Percentiles rank a stretch among this genome's conserved stretches.
phyloP scores from a whole-genome alignment of 495 filamentous ascomycete species.

The Aspergillus homomorphus region DNA sequence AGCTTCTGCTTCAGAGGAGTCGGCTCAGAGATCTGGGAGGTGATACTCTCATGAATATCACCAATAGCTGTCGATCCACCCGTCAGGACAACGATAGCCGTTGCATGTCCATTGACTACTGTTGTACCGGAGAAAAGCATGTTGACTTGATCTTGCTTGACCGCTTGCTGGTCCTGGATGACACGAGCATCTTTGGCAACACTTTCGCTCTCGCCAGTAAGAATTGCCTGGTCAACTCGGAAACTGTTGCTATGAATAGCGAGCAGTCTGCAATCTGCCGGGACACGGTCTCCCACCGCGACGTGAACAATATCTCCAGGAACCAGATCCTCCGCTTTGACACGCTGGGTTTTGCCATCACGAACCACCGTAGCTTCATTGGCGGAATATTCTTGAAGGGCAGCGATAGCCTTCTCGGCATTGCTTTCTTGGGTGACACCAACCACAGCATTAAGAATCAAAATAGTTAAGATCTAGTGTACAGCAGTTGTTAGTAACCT shows the following conservation, averaged over 20 bases:
- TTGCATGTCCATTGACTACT: conserved; percentile 90
- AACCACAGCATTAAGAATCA: conserved; percentile 94
- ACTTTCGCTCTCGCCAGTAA: conserved; percentile 98
- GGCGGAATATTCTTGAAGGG: conserved; percentile 97
- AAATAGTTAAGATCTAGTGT: conserved; percentile 85
- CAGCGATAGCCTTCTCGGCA: conserved; percentile 97
- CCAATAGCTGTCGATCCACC: conserved; percentile 92
- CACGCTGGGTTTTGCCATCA: conserved; percentile 65
- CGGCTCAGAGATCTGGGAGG: conserved; percentile 94
- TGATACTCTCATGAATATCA: conserved; percentile 98
- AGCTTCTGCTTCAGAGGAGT: conserved; percentile 98
- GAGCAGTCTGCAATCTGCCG: conserved; percentile 92
- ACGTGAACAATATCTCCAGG: conserved; percentile 91
- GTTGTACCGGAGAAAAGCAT: conserved; percentile 99
- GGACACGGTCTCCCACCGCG: conserved; percentile 88
- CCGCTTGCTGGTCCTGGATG: conserved; percentile 75
- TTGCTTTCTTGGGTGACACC: conserved; percentile 98
- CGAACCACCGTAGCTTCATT: conserved; percentile 94
- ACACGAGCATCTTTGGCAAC: conserved; percentile 75
- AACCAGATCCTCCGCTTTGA: conserved; percentile 94
- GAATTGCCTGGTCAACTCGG: conserved; percentile 90
- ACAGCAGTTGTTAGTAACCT: conserved; percentile 13
- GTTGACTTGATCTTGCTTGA: conserved; percentile 97
- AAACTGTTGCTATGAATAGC: conserved; percentile 97
- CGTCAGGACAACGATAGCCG: conserved; percentile 87